Evolutionary conservation across 192 early-diverging fungal genomes (phyloP), one percentile per base, ranked within the genome.

Genomic region (Spizellomyces punctatus): DNA sequence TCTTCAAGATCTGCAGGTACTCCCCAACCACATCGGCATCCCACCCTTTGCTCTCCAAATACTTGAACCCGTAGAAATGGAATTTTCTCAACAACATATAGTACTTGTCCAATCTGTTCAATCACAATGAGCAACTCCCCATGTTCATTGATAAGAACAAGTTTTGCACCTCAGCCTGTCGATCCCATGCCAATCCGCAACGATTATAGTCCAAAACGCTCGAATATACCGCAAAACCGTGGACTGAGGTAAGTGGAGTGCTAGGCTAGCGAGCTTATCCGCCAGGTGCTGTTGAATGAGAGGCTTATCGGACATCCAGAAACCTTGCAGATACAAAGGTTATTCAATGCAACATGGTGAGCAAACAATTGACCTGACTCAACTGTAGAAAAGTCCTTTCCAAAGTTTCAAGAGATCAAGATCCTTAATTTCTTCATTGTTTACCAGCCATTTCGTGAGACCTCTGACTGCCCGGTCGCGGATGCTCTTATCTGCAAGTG

Each of bases 271-370:
- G n/a, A 98, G 81, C 16, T 86, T 88, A 65, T 92, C 89, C 42
- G 92, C 90, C 60, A 98, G 79, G 70, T 91, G 87, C 77, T 95
- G 93, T 73, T 98, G 96, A 41, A 98, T 86, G 52, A 92, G 72
- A 10, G 92, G 92, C 80, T 95, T 98, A 79, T 98, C 96, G 0
- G 94, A 94, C 89, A 98, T 93, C 96, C 96, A 98, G 72, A 94
- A 94, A 74, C 89, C 92, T 93, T 74, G 58, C 0, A 36, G 27
- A 36, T 36, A 43, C 43, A 48, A 46, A 27, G 14, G 44, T 46
- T 17, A 22, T 17, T 61, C 27, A 17, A 17, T 14, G 21, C 43
- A 36, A 36, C 27, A n/a, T 54, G 47, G 16, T 65, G 44, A 57
- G n/a, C 17, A 14, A 57, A n/a, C 21, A 65, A 65, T 1, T 52